Percentiles rank a stretch among this genome's conserved stretches.
Evolutionary conservation across 2,329 filamentous ascomycete species (phyloP).

Genomic region (Paecilomyces variotii): DNA sequence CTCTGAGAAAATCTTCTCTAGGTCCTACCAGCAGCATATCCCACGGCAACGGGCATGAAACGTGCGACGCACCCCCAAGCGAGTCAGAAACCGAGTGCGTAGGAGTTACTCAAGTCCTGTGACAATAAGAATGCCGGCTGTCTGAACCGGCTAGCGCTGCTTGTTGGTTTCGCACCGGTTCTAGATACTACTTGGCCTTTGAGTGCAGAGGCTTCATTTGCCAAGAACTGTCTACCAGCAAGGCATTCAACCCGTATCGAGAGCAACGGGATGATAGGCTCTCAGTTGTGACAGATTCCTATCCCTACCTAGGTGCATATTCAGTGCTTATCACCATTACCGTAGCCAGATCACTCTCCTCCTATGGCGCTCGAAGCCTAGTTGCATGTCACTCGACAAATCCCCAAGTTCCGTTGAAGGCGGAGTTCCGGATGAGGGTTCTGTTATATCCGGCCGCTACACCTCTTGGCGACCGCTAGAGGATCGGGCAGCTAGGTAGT

Average conservation of each 20-base stretch:
- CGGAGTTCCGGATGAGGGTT: not conserved
- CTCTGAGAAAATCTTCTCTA: not conserved
- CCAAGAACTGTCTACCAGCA: not conserved
- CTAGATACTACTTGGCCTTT: not conserved
- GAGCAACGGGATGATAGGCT: not conserved
- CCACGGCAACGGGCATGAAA: not conserved
- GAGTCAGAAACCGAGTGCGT: not conserved
- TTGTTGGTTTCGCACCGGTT: not conserved
- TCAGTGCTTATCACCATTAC: not conserved
- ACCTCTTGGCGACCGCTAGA: too few species aligned
- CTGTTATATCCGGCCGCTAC: not conserved
- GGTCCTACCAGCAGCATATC: not conserved
- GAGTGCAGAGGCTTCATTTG: not conserved
- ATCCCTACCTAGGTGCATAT: not conserved
- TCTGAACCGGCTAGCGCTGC: not conserved
- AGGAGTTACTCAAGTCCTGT: not conserved
- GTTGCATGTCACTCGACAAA: not conserved
- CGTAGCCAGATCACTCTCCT: not conserved
- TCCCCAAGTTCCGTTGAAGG: not conserved
- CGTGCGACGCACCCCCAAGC: not conserved
- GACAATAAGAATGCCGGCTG: not conserved
- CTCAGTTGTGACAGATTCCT: not conserved
- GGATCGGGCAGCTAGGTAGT: too few species aligned
- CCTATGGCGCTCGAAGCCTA: too few species aligned
- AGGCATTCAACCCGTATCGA: not conserved